Conservation (phyloP, 2,329 filamentous ascomycete species). For the Aspergillus udagawae region DNA sequence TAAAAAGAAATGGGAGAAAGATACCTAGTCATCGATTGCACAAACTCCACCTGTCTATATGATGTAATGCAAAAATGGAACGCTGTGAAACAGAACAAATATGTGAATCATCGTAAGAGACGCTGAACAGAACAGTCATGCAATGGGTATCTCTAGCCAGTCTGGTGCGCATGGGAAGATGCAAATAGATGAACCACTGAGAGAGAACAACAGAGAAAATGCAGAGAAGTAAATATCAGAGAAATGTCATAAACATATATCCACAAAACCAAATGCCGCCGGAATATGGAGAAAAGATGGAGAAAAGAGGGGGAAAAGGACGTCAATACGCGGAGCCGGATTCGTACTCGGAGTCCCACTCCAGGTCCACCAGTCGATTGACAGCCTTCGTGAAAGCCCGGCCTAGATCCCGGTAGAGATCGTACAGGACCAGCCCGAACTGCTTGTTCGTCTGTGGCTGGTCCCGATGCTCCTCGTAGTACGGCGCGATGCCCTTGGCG, state of each 20-base stretch:
- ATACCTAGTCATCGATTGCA: background rate
- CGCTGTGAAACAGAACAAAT: background rate
- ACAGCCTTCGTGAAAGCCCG: background rate
- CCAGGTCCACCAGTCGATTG: background rate
- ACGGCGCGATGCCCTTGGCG: background rate
- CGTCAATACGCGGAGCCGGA: background rate
- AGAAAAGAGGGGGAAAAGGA: background rate
- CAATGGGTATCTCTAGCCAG: conserved; percentile 9
- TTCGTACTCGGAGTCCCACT: background rate
- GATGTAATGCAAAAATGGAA: conserved; percentile 4
- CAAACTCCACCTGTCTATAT: background rate
- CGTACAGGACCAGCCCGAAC: background rate
- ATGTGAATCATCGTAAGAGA: background rate
- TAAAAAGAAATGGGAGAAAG: background rate
- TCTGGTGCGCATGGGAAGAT: conserved; percentile 8
- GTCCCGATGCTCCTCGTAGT: background rate
- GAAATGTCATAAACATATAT: background rate
- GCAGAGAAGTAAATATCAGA: background rate
- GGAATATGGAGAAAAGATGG: background rate
- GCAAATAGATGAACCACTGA: background rate
- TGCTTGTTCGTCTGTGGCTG: background rate
- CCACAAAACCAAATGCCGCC: background rate
- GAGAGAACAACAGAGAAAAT: background rate
- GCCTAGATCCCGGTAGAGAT: background rate
- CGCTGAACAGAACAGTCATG: conserved; percentile 1